Conservation (phyloP, 345 rosid species). For the Reutealis trisperma region DNA sequence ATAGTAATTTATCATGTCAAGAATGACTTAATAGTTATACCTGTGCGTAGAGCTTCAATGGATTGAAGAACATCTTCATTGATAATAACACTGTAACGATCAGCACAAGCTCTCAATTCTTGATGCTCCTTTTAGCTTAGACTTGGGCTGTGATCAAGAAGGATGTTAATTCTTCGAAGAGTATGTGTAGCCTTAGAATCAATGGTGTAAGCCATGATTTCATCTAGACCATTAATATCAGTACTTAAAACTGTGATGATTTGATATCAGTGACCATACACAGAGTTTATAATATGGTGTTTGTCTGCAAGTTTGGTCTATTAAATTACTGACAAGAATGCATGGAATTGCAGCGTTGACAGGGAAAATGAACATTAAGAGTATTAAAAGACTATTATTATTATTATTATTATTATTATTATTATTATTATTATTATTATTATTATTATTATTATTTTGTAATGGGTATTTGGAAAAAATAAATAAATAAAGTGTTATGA, state of each 20-base stretch:
- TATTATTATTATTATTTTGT: too few relatives aligned
- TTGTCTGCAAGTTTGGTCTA: constrained; percentile 33
- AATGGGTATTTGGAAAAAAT: background rate
- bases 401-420: too few relatives aligned
- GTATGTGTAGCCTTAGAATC: constrained; percentile 24
- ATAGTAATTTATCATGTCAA: too few relatives aligned
- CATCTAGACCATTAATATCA: constrained; percentile 25
- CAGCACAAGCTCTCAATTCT: constrained; percentile 26
- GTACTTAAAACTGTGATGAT: constrained; percentile 23
- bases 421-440: too few relatives aligned
- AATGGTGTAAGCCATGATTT: constrained; percentile 25
- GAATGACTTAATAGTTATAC: too few relatives aligned
- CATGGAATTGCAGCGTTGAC: constrained; percentile 22
- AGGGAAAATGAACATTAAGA: constrained; percentile 21
- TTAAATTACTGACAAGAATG: constrained; percentile 21
- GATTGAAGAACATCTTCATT: constrained; percentile 23
- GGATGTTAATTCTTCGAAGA: constrained; percentile 18
- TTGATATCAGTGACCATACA: constrained; percentile 13
- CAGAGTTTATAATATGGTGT: constrained; percentile 33
- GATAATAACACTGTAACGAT: constrained; percentile 23
- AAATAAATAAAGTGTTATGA: background rate
- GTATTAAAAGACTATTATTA: background rate
- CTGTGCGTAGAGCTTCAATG: constrained; percentile 16
- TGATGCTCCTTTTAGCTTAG: background rate
- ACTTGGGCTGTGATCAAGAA: background rate